Base-by-base conservation (phyloP, 2,329 filamentous ascomycete species). In the Ophiobolus disseminans region DNA sequence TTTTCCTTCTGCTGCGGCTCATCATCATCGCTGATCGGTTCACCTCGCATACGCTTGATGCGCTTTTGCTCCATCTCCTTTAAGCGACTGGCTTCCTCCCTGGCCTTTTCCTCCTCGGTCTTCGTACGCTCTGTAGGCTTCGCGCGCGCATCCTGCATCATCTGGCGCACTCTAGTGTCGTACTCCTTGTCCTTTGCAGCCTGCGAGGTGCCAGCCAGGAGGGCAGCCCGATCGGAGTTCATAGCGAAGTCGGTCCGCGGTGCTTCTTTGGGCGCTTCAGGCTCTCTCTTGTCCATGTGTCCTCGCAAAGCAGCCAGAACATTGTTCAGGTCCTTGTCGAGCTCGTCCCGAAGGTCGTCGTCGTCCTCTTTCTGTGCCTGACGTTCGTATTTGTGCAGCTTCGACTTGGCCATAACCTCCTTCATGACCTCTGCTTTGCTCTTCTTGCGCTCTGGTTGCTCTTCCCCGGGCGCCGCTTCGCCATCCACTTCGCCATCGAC, bases 391-490 rank as follows among this genome's bases (percentile, higher is more conserved):
- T 96, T 97, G 81, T 97, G 84, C 54, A 90, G 81, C 70, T 99
- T 99, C 1, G 93, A 97, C 75, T 99, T 99, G 52, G 92, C 90
- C 59, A 99, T 97, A 53, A 99, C 82, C 73, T 99, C 95, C 66
- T 96, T 89, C 90, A 97, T 97, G 40, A 99, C 90, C 73, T 99
- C 94, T 44, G 94, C 89, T 76, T 97, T 97, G 3, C 87, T 87
- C 78, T 97, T 99, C 74, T 96, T 97, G 50, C 88, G 83, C 63
- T 93, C 88, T 0, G 91, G 91, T 55, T 86, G 77, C 0, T 78
- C 78, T 5, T 78, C 79, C 5, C 78, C 78, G 3, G 51, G 54
- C 11, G 48, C 65, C 11, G 58, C 65, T 7, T 35, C 60, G n/a
- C n/a, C n/a, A 1, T 52, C 62, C 20, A 25, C 36, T 10, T 79